Percentiles rank a stretch among this genome's conserved stretches.
phyloP scores from a whole-genome alignment of 2,329 filamentous ascomycete species.

The Penicillium aurantiogriseum region DNA sequence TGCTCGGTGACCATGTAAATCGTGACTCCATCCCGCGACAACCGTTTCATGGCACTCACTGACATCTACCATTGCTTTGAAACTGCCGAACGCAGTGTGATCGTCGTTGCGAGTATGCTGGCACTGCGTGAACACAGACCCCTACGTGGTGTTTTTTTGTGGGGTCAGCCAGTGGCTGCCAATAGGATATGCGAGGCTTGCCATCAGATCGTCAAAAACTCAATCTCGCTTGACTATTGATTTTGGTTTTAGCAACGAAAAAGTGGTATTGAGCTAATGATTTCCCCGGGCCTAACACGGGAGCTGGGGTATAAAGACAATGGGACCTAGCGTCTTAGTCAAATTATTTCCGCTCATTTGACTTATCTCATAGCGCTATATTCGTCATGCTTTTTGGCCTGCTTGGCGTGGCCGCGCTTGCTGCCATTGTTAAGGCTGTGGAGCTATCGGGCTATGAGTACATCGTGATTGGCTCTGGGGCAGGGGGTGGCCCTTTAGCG shows the following conservation, averaged over 20 bases:
- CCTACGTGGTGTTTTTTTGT: no score
- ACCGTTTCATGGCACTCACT: no score
- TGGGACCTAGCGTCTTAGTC: not conserved
- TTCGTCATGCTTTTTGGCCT: slow-evolving; percentile 12
- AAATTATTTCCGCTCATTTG: not conserved
- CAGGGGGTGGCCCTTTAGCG: slow-evolving; percentile 38
- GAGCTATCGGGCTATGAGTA: slow-evolving; percentile 37
- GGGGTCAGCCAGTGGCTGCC: not conserved
- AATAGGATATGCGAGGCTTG: not conserved
- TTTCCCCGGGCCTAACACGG: not conserved
- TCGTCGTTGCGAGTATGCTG: no score
- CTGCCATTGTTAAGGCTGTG: slow-evolving; percentile 19
- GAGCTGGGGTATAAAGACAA: not conserved
- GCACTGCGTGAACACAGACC: no score
- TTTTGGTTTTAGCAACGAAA: not conserved
- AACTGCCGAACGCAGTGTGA: no score
- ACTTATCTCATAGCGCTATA: not conserved
- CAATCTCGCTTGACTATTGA: not conserved
- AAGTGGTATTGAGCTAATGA: not conserved
- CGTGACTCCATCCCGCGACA: no score
- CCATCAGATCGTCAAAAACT: not conserved
- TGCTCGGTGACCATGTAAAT: no score
- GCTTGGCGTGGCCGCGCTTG: slow-evolving; percentile 14
- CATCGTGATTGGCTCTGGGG: slow-evolving; percentile 40
- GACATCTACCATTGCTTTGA: no score